Evolutionary conservation across 179 eudicot species (phyloP).

Genomic region (Drosera spatulata): DNA sequence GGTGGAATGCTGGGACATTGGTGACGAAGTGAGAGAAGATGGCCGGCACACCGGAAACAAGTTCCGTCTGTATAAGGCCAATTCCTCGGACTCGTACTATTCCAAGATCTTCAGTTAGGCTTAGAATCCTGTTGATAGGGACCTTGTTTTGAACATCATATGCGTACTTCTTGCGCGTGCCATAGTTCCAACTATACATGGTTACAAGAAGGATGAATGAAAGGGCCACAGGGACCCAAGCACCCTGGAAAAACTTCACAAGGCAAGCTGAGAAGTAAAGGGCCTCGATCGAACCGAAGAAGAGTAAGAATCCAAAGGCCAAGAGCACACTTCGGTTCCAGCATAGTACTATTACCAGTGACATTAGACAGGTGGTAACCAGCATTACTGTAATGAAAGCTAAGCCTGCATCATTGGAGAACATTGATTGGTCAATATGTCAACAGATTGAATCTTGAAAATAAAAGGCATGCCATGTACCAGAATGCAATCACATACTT

Average conservation of each 20-base stretch:
- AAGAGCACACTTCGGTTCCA: constrained; percentile 52
- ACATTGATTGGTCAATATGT: background rate
- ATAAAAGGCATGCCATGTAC: no score
- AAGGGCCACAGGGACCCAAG: constrained; percentile 59
- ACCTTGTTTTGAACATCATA: constrained; percentile 71
- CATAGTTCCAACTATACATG: constrained; percentile 85
- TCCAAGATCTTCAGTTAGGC: constrained; percentile 61
- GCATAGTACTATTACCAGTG: constrained; percentile 59
- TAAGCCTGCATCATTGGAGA: constrained; percentile 31
- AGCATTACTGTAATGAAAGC: constrained; percentile 71
- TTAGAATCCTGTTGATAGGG: constrained; percentile 69
- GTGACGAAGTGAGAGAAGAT: constrained; percentile 89
- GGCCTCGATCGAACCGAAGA: constrained; percentile 75
- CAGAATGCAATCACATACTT: no score
- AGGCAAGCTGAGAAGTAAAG: constrained; percentile 62
- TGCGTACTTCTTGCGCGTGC: constrained; percentile 65
- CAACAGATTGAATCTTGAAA: no score
- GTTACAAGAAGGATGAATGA: constrained; percentile 39
- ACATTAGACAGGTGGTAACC: constrained; percentile 82
- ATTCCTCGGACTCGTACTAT: constrained; percentile 76
- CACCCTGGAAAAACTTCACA: constrained; percentile 58
- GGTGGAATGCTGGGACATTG: constrained; percentile 84
- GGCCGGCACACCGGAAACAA: constrained; percentile 72
- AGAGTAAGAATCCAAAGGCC: constrained; percentile 44
- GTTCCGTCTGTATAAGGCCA: constrained; percentile 74